Base-by-base conservation (phyloP, 768 basidiomycete genomes). In the Lentinula sp. region DNA sequence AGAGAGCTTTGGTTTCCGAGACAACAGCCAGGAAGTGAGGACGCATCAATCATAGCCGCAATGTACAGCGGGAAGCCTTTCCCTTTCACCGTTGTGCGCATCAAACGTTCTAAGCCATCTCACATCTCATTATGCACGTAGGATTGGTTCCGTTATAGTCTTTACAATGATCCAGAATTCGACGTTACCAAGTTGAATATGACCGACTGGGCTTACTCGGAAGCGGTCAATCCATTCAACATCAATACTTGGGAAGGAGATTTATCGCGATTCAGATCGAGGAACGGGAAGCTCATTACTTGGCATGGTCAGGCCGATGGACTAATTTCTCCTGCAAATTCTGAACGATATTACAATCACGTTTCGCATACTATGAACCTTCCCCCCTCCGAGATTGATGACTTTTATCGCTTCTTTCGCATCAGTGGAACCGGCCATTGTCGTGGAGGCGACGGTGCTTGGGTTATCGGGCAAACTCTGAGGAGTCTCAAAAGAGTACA, bases 341-440 rank as follows among this genome's bases (percentile, higher is more conserved):
- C 63, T 13, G 60, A 65, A 36, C 48, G 62, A 52, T 60, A 61
- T 18, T 65, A 66, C 48, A 55, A 61, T 54, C 64, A 64, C 37
- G 61, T 69, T 18, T 60, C 67, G 16, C 43, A 62, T 36, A 60
- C 65, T 12, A 66, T 67, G 60, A 64, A 57, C 36, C 43, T 58
- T 16, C 59, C 59, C 3, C 55, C 37, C 18, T 36, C 52, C 16
- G 62, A 61, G 6, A 46, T 66, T 20, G 66, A 69, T 63, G 61
- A 63, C 13, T 69, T 66, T 52, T 69, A 67, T 57, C 62, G 68
- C 12, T 62, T 69, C 46, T 69, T 69, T 62, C 50, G 65, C 28
- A 59, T 66, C 15, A 66, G 66, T 12, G 68, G 68, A 28, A 66
- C 66, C 66, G 55, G 55, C 23, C 68, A 69, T 51, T 69, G 68